Conservation (phyloP, 2,329 filamentous ascomycete species). For the Aspergillus vadensis region DNA sequence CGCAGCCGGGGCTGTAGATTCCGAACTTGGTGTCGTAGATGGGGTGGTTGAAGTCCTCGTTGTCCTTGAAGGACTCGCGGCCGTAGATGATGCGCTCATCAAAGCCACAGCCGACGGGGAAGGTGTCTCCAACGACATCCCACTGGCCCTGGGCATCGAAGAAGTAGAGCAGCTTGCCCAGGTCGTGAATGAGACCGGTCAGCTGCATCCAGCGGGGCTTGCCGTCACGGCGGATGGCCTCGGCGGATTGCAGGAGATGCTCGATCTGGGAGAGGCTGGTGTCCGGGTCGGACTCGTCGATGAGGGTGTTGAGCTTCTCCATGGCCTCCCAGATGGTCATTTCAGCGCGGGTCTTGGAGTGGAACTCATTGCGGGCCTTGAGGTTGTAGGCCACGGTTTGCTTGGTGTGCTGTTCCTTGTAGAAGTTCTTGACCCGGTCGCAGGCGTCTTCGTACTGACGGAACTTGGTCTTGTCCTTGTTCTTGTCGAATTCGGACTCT, state of each 20-base stretch:
- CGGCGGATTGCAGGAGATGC: slow-evolving; percentile 83
- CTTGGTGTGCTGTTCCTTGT: slow-evolving; percentile 69
- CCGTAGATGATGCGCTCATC: slow-evolving; percentile 78
- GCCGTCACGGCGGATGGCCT: slow-evolving; percentile 79
- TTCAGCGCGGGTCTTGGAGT: slow-evolving; percentile 66
- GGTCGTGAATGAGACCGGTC: slow-evolving; percentile 51
- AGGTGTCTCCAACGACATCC: slow-evolving; percentile 77
- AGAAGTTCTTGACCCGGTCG: slow-evolving; percentile 84
- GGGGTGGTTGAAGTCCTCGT: slow-evolving; percentile 71
- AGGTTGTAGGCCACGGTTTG: slow-evolving; percentile 72
- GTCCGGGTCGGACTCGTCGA: slow-evolving; percentile 90
- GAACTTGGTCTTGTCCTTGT: slow-evolving; percentile 79
- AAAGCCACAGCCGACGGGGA: slow-evolving; percentile 50
- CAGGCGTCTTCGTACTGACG: slow-evolving; percentile 81
- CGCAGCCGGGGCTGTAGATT: slow-evolving; percentile 78
- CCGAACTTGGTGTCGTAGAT: slow-evolving; percentile 76
- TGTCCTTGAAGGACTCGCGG: slow-evolving; percentile 69
- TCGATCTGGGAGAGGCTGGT: slow-evolving; percentile 86
- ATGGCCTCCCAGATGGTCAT: slow-evolving; percentile 92
- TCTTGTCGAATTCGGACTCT: slow-evolving; percentile 67
- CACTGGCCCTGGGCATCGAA: slow-evolving; percentile 82
- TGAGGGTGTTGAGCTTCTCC: slow-evolving; percentile 86
- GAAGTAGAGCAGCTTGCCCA: slow-evolving; percentile 51
- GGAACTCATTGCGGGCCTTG: slow-evolving; percentile 71
- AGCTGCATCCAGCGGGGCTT: slow-evolving; percentile 54